phyloP scores from a whole-genome alignment of 1,139 yeast species.

The Yamadazyma songkhlaensis region DNA sequence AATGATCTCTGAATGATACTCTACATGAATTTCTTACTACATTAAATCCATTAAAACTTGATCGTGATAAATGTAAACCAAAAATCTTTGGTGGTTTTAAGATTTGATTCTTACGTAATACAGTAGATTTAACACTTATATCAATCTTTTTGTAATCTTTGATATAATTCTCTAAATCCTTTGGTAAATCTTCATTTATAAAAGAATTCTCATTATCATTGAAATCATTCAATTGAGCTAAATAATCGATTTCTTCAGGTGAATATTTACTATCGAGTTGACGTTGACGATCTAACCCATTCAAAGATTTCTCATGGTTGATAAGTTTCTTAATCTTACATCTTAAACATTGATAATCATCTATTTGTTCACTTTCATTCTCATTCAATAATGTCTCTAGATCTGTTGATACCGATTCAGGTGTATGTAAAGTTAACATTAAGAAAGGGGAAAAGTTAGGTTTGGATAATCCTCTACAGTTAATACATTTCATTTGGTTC shows the following conservation, averaged over 20 bases:
- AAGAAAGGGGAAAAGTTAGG: slow-evolving; percentile 61
- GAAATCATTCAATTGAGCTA: slow-evolving; percentile 27
- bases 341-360: slow-evolving; percentile 74
- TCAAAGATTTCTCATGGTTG: slow-evolving; percentile 23
- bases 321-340: slow-evolving; percentile 60
- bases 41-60: slow-evolving; percentile 69
- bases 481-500: slow-evolving; percentile 66
- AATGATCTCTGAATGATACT: slow-evolving; percentile 59
- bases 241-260: slow-evolving; percentile 16
- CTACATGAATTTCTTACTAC: slow-evolving; percentile 75
- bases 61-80: slow-evolving; percentile 78
- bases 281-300: too few relatives aligned
- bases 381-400: slow-evolving; percentile 55
- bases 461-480: slow-evolving; percentile 63
- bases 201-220: slow-evolving; percentile 32
- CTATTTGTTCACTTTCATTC: slow-evolving; percentile 68
- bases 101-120: slow-evolving; percentile 61
- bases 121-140: slow-evolving; percentile 57
- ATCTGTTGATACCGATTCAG: slow-evolving; percentile 50
- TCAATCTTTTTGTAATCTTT: slow-evolving; percentile 43
- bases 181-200: slow-evolving; percentile 61
- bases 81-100: slow-evolving; percentile 68
- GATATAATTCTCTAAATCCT: slow-evolving; percentile 43
- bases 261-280: slow-evolving; percentile 5
- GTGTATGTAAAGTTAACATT: slow-evolving; percentile 74